Evolutionary conservation across 2,329 filamentous ascomycete species (phyloP).

Genomic region (Monosporascus cannonballus): DNA sequence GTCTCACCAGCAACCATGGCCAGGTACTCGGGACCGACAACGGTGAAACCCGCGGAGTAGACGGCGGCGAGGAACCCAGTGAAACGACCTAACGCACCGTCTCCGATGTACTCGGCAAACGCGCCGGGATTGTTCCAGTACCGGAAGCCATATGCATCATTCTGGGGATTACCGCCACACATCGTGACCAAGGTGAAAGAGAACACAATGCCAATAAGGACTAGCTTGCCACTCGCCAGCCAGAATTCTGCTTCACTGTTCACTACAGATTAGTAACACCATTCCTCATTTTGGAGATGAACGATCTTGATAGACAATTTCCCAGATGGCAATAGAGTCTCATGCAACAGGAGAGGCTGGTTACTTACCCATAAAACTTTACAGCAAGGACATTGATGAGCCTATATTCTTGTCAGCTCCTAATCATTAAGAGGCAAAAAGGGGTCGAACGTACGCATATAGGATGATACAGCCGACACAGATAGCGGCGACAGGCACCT

Average conservation of each 20-base stretch:
- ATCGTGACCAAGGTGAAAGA: constrained; percentile 75
- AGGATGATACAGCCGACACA: constrained; percentile 29
- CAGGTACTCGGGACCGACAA: constrained; percentile 57
- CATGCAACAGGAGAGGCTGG: constrained; percentile 13
- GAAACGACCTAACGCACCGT: constrained; percentile 57
- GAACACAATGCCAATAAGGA: constrained; percentile 62
- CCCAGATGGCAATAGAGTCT: constrained; percentile 34
- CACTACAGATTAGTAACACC: constrained; percentile 10
- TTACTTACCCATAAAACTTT: constrained; percentile 23
- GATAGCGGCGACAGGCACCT: constrained; percentile 42
- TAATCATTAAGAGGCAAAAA: not conserved
- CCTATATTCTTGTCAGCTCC: constrained; percentile 14
- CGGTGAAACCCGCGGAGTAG: constrained; percentile 52
- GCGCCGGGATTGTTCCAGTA: constrained; percentile 59
- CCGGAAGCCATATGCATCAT: constrained; percentile 64
- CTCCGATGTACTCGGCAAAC: constrained; percentile 54
- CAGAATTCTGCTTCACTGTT: constrained; percentile 71
- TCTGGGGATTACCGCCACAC: constrained; percentile 68
- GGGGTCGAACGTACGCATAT: constrained; percentile 32
- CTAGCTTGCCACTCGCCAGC: constrained; percentile 56
- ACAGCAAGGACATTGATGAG: constrained; percentile 26
- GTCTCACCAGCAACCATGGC: constrained; percentile 46
- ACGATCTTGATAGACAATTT: constrained; percentile 17
- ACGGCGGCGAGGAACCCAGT: constrained; percentile 56
- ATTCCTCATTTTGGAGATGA: too few species aligned